A percentile compares a stretch with the other conserved stretches of the same genome.
Conservation (phyloP, 1,284 basidiomycete genomes). For the Cronartium quercuum region DNA sequence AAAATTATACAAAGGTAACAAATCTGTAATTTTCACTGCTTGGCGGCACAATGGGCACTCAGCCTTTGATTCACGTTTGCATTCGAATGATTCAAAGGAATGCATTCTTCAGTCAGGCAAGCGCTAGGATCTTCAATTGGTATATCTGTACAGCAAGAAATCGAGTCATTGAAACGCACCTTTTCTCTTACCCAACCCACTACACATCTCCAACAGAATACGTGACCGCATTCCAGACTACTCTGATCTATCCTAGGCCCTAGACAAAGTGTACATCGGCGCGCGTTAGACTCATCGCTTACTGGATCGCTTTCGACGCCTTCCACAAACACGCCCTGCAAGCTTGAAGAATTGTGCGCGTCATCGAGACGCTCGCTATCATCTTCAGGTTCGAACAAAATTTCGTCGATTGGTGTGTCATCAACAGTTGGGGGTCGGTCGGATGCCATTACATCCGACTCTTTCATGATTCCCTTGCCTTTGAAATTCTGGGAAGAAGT, state of each 20-base stretch:
- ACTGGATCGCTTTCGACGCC: slow-evolving; percentile 16
- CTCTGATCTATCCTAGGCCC: slow-evolving; percentile 13
- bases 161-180: background rate
- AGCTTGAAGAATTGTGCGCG: background rate
- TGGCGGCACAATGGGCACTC: slow-evolving; percentile 37
- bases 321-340: background rate
- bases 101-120: background rate
- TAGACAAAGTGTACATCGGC: slow-evolving; percentile 32
- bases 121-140: background rate
- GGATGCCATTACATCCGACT: no score
- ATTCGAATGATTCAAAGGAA: background rate
- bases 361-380: slow-evolving; percentile 4
- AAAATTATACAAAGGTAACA: slow-evolving; percentile 38
- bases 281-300: background rate
- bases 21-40: slow-evolving; percentile 8
- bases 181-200: slow-evolving; percentile 34
- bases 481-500: background rate
- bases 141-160: background rate
- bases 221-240: slow-evolving; percentile 37
- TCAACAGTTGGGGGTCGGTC: slow-evolving; percentile 14
- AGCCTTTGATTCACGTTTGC: background rate
- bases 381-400: slow-evolving; percentile 1
- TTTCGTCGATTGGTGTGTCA: slow-evolving; percentile 21
- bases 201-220: slow-evolving; percentile 38
- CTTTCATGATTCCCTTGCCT: background rate